Base-by-base conservation (phyloP, 257 asterid genomes). In the Lantana camara region DNA sequence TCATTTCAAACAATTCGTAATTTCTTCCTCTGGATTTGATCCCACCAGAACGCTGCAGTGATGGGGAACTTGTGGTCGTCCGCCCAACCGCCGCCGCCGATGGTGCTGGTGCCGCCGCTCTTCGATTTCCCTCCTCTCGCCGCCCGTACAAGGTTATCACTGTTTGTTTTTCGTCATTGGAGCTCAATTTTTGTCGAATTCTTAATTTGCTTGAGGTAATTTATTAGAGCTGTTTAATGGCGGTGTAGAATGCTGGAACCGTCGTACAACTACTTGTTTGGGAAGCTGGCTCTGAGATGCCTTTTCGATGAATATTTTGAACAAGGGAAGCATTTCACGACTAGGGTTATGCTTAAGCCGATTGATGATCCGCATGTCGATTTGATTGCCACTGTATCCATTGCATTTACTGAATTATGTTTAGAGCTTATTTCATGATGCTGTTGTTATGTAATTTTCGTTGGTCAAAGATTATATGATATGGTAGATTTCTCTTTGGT, bases 91-190 rank as follows among this genome's bases (percentile, higher is more conserved):
- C 89, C 93, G 30, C 95, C 95, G 69, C 89, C 78, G 1, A 75
- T 87, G 88, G 93, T 87, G 67, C 69, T 87, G 76, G 95, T 87
- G 63, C 95, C 95, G 58, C 95, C 95, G 60, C 88, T 87, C 24
- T 87, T 87, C 73, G 96, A 85, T 57, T 87, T 85, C 50, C 93
- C 96, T 59, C 96, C 96, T 4, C 86, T 87, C 71, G 85, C 85
- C 44, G 88, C 90, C 56, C 93, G 96, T 13, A 79, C 88, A 10
- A 85, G 93, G 95, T 85, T 60, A 90, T 85, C 56, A 13, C 37
- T 7, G 3, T 22, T 24, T 7, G 3, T 22, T 24, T 4, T 14
- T 41, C 17, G 10, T 9, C 16, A 1, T 14, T 13, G 7, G 22
- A 5, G 34, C 27, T 48, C 0, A 9, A 12, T 19, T 17, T 35